A percentile compares a stretch with the other conserved stretches of the same genome.
These are phyloP conservation scores for Aureobasidium sp. DNA, from an alignment of 2,329 filamentous ascomycete species.

Conservation along the genomic window DNA sequence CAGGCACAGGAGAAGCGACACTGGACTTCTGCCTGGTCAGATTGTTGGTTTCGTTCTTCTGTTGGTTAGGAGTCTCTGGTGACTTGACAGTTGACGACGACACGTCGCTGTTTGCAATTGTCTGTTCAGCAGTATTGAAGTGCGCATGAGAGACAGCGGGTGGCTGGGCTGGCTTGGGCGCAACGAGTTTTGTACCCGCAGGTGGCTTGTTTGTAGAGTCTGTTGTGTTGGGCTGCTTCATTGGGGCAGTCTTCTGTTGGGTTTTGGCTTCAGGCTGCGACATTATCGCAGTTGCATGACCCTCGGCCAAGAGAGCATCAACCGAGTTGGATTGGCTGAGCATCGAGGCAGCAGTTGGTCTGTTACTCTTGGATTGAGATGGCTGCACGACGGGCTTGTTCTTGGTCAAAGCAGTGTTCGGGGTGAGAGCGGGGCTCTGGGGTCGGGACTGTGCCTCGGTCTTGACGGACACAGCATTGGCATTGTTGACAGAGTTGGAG, in stretches of 20 bases:
- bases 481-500: background rate
- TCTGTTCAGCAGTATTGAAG: background rate
- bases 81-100: background rate
- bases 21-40: background rate
- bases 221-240: background rate
- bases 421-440: background rate
- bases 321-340: conserved; percentile 7
- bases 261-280: conserved; percentile 13
- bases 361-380: background rate
- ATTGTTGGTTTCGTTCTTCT: background rate
- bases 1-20: background rate
- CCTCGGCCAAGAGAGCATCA: conserved; percentile 20
- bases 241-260: conserved; percentile 9
- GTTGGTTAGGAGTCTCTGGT: conserved; percentile 3
- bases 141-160: background rate
- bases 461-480: background rate
- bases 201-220: background rate
- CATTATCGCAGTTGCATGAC: conserved; percentile 20
- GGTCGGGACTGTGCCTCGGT: background rate
- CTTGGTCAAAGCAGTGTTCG: background rate
- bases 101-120: background rate
- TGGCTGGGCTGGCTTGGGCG: background rate
- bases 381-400: background rate
- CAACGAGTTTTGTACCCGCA: background rate
- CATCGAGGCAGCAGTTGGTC: conserved; percentile 1